Evolutionary conservation across 805 yeast species (phyloP), one percentile per base, ranked within the genome.

Genomic region (Candida ponderosae): DNA sequence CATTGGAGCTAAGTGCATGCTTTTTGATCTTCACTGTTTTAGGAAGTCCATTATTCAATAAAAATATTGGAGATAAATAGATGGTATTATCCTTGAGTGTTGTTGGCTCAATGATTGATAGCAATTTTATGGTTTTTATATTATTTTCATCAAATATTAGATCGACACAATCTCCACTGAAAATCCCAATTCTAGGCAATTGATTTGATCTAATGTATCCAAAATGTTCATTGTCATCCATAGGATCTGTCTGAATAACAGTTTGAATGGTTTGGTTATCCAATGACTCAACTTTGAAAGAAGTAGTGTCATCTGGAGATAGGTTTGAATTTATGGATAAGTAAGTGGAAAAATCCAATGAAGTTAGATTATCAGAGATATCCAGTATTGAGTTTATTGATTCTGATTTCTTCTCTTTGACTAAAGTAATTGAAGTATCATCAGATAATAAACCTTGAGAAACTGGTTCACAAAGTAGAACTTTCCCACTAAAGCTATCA

Each of bases 381-480:
- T 55, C 51, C 10, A 46, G 34, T n/a, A n/a, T n/a, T 13, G 38
- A 39, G 18, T 27, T 30, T 8, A 30, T 34, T 28, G 18, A 18
- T 41, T 37, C 14, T 9, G 8, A n/a, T 13, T 21, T 3, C 16
- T 18, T 36, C 24, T 43, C 47, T 40, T 67, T 70, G 15, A 79
- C 70, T 23, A 83, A 57, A 3, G 78, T 69, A 3, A 85, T 58
- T n/a, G 62, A 62, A 0, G 90, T 78, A 2, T 57, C 54, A 2
- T 44, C 39, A 17, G 60, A 54, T 1, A 81, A 48, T 6, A 54
- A 45, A 1, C 95, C 95, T 52, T 84, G 94, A 31, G 71, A 74
- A 3, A 75, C 67, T 0, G 95, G 95, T 46, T 84, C 94, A 53
- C 87, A 75, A 18, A 79, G 67, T 4, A 72, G 47, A 3, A 85